Conservation (phyloP, 768 basidiomycete genomes). For the Leccinum imitatum region DNA sequence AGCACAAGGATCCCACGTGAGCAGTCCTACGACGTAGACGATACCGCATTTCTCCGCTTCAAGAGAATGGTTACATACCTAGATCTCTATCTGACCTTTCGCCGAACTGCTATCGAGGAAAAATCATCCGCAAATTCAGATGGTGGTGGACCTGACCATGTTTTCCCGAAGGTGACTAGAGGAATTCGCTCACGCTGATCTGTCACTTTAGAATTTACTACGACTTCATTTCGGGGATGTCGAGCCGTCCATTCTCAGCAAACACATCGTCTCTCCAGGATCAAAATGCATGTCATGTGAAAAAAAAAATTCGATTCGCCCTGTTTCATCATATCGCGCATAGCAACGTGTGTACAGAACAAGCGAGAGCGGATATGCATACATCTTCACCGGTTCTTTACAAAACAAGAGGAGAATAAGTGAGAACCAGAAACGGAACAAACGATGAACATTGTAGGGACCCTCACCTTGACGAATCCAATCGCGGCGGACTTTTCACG, state of each 20-base stretch:
- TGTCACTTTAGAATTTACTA: background rate
- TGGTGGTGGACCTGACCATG: background rate
- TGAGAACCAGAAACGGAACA: background rate
- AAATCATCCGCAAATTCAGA: background rate
- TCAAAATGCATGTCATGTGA: background rate
- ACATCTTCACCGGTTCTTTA: conserved; percentile 47
- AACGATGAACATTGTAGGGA: background rate
- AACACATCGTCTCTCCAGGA: background rate
- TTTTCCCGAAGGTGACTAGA: background rate
- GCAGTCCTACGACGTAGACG: background rate
- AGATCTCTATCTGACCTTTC: background rate
- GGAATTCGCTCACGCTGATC: background rate
- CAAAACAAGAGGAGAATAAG: background rate
- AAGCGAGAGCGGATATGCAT: background rate
- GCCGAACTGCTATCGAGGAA: background rate
- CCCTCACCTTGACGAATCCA: conserved; percentile 89
- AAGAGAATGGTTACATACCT: background rate
- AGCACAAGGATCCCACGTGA: background rate
- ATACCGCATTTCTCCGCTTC: background rate
- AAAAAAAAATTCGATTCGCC: background rate
- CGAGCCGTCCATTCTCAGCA: background rate
- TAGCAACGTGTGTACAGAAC: background rate
- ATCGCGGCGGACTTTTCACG: conserved; percentile 93
- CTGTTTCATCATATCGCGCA: conserved; percentile 17
- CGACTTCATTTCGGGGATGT: background rate